A percentile compares a stretch with the other conserved stretches of the same genome.
Evolutionary conservation across 116 monocot genomes (phyloP).

Genomic region (Cymodocea nodosa): DNA sequence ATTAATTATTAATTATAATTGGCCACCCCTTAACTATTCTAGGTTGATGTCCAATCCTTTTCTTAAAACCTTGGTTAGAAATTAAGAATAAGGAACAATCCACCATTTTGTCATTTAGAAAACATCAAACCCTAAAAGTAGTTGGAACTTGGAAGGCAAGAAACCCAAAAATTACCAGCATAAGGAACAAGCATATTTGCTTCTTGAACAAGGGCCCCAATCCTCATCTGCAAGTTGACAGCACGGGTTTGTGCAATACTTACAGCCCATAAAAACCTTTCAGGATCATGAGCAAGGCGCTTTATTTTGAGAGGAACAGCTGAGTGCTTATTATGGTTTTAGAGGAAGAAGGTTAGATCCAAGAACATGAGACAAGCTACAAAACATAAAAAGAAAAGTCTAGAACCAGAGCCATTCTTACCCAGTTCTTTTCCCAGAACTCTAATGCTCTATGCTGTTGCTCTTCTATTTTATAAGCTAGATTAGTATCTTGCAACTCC

Average conservation of each 20-base stretch:
- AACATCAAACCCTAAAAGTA: no score
- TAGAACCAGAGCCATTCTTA: slow-evolving; percentile 10
- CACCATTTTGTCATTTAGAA: no score
- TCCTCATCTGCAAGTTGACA: slow-evolving; percentile 47
- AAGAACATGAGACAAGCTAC: neutral
- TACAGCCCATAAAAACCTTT: slow-evolving; percentile 92
- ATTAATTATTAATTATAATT: no score
- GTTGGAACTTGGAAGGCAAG: neutral
- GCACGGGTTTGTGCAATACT: slow-evolving; percentile 69
- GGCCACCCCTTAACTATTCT: no score
- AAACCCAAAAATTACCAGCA: slow-evolving; percentile 46
- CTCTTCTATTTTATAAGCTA: slow-evolving; percentile 47
- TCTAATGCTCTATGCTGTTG: slow-evolving; percentile 47
- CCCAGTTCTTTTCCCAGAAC: slow-evolving; percentile 98
- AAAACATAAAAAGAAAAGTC: neutral
- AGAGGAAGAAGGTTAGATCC: neutral
- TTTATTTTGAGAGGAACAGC: slow-evolving; percentile 79
- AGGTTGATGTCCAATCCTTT: no score
- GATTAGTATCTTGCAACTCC: slow-evolving; percentile 62
- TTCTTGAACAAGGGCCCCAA: slow-evolving; percentile 80
- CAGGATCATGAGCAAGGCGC: slow-evolving; percentile 75
- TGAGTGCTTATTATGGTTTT: slow-evolving; percentile 40
- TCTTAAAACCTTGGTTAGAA: no score
- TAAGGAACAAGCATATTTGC: slow-evolving; percentile 80
- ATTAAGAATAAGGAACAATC: no score